Base-by-base conservation (phyloP, 106 monocot species). In the Dendrobium nobile region DNA sequence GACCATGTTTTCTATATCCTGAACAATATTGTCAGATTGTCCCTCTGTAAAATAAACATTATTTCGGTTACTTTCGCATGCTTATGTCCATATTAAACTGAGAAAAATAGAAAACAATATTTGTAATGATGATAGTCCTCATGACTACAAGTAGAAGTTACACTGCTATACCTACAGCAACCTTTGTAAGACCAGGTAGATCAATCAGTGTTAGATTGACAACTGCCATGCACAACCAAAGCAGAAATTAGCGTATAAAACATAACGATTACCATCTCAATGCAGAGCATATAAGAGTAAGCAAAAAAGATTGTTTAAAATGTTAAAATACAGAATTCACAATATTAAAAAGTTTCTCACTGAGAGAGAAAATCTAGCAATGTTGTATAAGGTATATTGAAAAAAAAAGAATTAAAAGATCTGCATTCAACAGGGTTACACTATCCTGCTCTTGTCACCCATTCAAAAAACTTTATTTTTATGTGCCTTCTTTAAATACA, bases 1-100 rank as follows among this genome's bases (percentile, higher is more conserved):
- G 16, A 98, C 97, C 97, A 98, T 98, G 84, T 98, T 92, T 37
- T 98, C 97, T 78, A 98, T 98, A 82, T 98, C 97, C 82, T 82
- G 81, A 44, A 97, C 97, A 83, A 98, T 98, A 81, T 87, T 88
- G 13, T 98, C 97, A 56, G 92, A 88, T 73, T 98, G 98, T 78
- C 98, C 95, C 87, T 98, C 98, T 98, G 82, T 33, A 78, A 22
- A 81, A 15, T 22, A 41, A 7, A 58, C 24, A 44, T 74, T 44
- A 15, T 0, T 37, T 70, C 70, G 40, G 70, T 70, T 70, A 70
- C 70, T 11, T 37, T 70, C 27, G 2, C 24, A 67, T 67, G 22
- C 26, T 67, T 67, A 27, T 27, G 27, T 70, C 70, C 27, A 70
- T 70, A 31, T 37, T 24, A 64, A 64, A 22, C 9, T 70, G 70